Percentiles rank a stretch among this genome's conserved stretches.
These are phyloP conservation scores for Kondoa subrosea DNA, from an alignment of 768 basidiomycete species.

Conservation along the genomic window DNA sequence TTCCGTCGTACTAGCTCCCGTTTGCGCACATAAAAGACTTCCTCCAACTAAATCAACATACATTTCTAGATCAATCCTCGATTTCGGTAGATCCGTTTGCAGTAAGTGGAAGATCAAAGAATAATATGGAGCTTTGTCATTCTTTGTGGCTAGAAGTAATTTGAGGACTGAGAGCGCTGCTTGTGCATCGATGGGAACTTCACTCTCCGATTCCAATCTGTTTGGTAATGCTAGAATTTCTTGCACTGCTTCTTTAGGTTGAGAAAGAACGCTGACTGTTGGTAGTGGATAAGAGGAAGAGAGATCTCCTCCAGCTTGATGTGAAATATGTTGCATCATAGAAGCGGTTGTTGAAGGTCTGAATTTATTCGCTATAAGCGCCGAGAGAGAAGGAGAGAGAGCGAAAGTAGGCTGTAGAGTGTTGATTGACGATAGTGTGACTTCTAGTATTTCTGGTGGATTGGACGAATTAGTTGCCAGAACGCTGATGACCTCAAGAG, in stretches of 20 bases:
- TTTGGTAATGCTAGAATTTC: neutral
- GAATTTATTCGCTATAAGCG: neutral
- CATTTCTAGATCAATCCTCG: neutral
- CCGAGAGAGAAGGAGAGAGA: neutral
- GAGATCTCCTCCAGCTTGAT: no score
- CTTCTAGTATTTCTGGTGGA: neutral
- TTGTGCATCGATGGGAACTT: neutral
- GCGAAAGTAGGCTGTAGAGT: neutral
- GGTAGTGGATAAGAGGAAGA: neutral
- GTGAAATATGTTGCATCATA: no score
- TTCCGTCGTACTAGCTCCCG: neutral
- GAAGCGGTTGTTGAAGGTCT: neutral
- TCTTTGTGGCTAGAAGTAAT: neutral
- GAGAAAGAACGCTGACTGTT: neutral
- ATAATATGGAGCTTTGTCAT: neutral
- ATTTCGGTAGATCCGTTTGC: neutral
- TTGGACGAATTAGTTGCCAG: neutral
- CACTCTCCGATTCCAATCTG: neutral
- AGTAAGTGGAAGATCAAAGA: neutral
- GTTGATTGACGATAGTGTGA: neutral
- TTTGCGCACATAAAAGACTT: neutral
- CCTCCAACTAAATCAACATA: neutral
- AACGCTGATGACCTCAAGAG: neutral
- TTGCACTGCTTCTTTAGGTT: neutral
- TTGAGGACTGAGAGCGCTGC: neutral